Conservation (phyloP, 495 filamentous ascomycete species). For the Aeminium ludgeri region DNA sequence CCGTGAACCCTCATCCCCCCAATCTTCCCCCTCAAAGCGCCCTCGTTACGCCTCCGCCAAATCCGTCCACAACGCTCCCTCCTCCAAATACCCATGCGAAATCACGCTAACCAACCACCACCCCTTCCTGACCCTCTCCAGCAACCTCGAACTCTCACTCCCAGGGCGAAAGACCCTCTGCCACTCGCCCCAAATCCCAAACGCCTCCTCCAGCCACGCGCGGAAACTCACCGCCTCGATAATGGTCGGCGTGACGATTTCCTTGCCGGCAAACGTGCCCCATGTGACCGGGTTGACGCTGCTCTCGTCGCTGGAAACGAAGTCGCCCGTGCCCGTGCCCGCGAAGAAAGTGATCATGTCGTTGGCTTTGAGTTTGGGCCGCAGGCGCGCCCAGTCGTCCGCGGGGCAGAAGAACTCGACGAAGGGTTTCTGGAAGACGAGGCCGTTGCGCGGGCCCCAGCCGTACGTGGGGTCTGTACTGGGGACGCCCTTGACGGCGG, state of each 20-base stretch:
- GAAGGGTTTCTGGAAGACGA: constrained; percentile 96
- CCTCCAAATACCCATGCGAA: constrained; percentile 61
- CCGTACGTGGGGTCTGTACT: constrained; percentile 69
- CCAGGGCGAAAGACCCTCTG: constrained; percentile 58
- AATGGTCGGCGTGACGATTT: constrained; percentile 93
- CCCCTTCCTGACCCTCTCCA: constrained; percentile 48
- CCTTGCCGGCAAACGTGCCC: constrained; percentile 90
- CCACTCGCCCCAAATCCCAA: constrained; percentile 91
- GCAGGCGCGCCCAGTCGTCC: constrained; percentile 49
- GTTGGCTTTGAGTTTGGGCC: constrained; percentile 40
- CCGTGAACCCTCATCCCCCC: no score
- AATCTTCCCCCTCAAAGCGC: no score
- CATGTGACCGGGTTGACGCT: constrained; percentile 89
- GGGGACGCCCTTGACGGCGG: constrained; percentile 70
- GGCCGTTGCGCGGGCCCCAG: constrained; percentile 85
- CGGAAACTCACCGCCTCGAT: constrained; percentile 92
- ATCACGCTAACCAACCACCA: constrained; percentile 84
- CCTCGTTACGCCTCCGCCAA: no score
- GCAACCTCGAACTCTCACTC: constrained; percentile 47
- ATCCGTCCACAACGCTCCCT: constrained; percentile 44
- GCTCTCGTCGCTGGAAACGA: constrained; percentile 48
- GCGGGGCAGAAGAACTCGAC: constrained; percentile 82
- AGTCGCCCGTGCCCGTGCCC: constrained; percentile 51
- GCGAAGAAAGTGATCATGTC: constrained; percentile 68
- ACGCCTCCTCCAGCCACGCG: constrained; percentile 92